These are phyloP conservation scores for Quercus engelmannii DNA, from an alignment of 306 rosid genomes.

Conservation along the genomic window DNA sequence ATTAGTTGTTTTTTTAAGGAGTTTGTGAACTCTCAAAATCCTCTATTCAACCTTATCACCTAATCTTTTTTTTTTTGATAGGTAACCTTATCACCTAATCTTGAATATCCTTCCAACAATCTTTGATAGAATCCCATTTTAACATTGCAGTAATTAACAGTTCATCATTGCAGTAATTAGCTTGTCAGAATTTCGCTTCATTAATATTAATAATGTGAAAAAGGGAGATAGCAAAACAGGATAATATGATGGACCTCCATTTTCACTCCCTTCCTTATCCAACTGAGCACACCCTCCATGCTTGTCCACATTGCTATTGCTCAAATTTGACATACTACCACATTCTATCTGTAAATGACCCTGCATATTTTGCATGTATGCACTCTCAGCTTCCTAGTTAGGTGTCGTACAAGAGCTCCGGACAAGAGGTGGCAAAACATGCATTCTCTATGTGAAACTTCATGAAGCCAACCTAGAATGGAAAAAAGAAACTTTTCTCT, in stretches of 20 bases:
- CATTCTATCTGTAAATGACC: slow-evolving; percentile 30
- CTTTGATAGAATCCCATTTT: no score
- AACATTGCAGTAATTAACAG: neutral
- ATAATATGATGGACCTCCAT: slow-evolving; percentile 33
- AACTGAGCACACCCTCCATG: slow-evolving; percentile 27
- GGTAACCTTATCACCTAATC: no score
- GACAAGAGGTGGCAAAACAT: slow-evolving; percentile 46
- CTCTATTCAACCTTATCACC: no score
- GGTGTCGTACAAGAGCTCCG: slow-evolving; percentile 55
- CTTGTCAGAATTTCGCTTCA: no score
- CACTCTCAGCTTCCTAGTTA: slow-evolving; percentile 51
- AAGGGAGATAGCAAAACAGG: neutral
- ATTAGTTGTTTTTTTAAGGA: no score
- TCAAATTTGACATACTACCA: slow-evolving; percentile 37
- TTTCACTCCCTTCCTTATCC: slow-evolving; percentile 31
- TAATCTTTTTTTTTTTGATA: no score
- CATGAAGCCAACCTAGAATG: slow-evolving; percentile 28
- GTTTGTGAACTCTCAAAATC: no score
- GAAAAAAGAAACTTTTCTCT: slow-evolving; percentile 20
- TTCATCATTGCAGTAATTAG: no score
- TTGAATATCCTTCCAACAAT: no score
- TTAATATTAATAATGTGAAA: no score
- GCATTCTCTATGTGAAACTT: slow-evolving; percentile 33
- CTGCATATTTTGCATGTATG: slow-evolving; percentile 45
- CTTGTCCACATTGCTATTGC: slow-evolving; percentile 25